Conservation (phyloP, 495 filamentous ascomycete genomes). For the Penicillium macrosclerotiorum region DNA sequence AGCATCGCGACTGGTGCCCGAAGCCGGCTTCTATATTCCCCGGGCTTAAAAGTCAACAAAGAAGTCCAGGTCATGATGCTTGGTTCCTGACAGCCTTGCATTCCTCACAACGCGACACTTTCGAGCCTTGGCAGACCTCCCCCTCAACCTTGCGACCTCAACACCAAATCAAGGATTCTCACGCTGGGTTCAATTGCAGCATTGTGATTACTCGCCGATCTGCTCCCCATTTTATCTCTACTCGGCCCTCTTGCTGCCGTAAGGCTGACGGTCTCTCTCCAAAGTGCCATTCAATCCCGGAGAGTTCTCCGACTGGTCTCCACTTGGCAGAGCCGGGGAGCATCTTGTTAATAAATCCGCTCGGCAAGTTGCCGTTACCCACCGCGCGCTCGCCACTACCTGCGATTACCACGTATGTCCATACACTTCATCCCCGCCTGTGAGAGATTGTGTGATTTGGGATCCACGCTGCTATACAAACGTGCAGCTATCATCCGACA, state of each 20-base stretch:
- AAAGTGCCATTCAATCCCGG: constrained; percentile 23
- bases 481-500: background rate
- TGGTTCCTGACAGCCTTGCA: no score
- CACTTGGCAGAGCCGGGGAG: constrained; percentile 18
- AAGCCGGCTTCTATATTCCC: no score
- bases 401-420: background rate
- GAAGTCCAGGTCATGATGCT: no score
- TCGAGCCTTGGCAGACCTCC: no score
- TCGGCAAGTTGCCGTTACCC: constrained; percentile 11
- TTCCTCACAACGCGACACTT: no score
- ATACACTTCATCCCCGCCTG: background rate
- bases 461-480: background rate
- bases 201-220: background rate
- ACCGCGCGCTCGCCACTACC: constrained; percentile 5
- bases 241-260: constrained; percentile 1
- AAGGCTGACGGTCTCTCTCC: constrained; percentile 25
- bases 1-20: no score
- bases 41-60: no score
- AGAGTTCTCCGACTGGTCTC: constrained; percentile 16
- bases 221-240: background rate
- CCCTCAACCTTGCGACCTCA: no score
- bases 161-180: no score
- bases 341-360: constrained; percentile 6
- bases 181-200: background rate
- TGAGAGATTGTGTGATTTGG: background rate